Evolutionary conservation across 208 protist species (phyloP).

Genomic region (Phytomonas sp.): DNA sequence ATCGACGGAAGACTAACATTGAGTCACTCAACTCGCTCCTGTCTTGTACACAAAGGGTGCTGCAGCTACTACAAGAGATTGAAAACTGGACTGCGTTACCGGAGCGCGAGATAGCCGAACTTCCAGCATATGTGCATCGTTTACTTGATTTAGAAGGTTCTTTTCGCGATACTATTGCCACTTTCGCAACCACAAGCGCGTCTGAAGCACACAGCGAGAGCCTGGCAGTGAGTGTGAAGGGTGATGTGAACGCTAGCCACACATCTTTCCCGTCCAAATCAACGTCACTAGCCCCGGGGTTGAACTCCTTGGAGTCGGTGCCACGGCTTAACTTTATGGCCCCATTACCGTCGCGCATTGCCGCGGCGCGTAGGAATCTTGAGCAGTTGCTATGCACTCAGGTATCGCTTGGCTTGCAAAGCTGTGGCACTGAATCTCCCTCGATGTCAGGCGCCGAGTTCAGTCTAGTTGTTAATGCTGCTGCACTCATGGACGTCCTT

Average conservation of each 20-base stretch:
- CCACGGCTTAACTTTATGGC: conserved; percentile 18
- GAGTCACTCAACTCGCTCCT: conserved; percentile 24
- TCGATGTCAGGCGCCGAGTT: neutral
- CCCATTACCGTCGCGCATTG: conserved; percentile 18
- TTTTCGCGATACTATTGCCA: neutral
- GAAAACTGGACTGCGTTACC: conserved; percentile 83
- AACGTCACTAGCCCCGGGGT: neutral
- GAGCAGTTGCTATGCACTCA: conserved; percentile 22
- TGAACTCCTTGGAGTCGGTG: conserved; percentile 17
- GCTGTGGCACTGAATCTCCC: neutral
- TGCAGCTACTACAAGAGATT: conserved; percentile 30
- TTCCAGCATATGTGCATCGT: conserved; percentile 31
- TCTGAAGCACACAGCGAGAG: neutral
- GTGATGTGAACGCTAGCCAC: neutral
- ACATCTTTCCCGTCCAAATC: neutral
- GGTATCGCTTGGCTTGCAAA: conserved; percentile 15
- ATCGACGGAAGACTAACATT: conserved; percentile 59
- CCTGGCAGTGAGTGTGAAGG: neutral
- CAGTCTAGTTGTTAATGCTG: conserved; percentile 10
- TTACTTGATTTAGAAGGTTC: conserved; percentile 30
- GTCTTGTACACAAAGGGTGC: conserved; percentile 20
- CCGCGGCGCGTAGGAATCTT: conserved; percentile 15
- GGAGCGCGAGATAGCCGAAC: conserved; percentile 72
- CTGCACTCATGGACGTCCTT: conserved; percentile 6
- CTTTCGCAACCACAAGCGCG: neutral